Evolutionary conservation across 2,329 filamentous ascomycete genomes (phyloP).

Genomic region (Pestalotiopsis sp.): DNA sequence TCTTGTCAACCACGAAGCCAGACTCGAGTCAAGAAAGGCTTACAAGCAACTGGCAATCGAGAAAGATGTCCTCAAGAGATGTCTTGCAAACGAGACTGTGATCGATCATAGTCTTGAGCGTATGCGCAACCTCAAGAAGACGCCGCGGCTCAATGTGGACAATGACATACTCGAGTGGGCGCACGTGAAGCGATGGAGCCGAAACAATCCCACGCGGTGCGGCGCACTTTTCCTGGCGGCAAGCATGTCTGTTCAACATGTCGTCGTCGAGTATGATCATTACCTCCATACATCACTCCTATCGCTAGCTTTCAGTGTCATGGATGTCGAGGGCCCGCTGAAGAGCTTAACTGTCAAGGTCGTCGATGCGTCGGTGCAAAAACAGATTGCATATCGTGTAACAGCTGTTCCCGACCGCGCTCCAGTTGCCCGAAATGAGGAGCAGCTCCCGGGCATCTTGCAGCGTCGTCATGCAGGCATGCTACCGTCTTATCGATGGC

Average conservation of each 20-base stretch:
- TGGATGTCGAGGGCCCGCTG: background rate
- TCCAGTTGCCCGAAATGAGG: background rate
- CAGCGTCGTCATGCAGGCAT: background rate
- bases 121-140: constrained; percentile 5
- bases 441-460: background rate
- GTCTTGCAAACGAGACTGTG: background rate
- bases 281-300: background rate
- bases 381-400: background rate
- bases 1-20: constrained; percentile 11
- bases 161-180: constrained; percentile 11
- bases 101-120: background rate
- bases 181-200: constrained; percentile 9
- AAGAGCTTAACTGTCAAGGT: constrained; percentile 12
- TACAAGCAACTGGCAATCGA: constrained; percentile 4
- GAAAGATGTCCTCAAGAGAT: background rate
- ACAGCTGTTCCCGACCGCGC: background rate
- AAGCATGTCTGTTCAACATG: constrained; percentile 10
- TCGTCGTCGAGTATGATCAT: constrained; percentile 13
- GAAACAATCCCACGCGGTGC: background rate
- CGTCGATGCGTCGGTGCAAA: background rate
- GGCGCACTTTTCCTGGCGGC: constrained; percentile 9
- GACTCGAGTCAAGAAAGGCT: background rate
- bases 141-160: constrained; percentile 6
- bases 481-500: background rate
- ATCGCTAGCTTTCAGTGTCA: background rate